Evolutionary conservation across 495 filamentous ascomycete genomes (phyloP), one percentile per base, ranked within the genome.

Genomic region (Aspergillus cristatus): DNA sequence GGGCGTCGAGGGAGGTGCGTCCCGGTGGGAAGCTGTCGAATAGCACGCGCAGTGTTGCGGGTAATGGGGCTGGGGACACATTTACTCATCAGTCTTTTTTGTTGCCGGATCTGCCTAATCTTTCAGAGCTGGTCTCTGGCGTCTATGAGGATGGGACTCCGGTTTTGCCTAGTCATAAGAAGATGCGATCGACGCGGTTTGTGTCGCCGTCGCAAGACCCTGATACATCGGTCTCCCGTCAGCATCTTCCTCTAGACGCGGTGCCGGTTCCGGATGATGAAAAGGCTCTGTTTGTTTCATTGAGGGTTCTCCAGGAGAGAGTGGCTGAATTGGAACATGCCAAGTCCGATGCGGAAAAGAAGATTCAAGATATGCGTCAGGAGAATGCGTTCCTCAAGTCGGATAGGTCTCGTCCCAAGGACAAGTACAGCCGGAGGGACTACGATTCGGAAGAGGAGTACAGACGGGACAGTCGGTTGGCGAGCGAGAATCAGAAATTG

Each of bases 81-180:
- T 55, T 49, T 30, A 71, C 65, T 4, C 65, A 68, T 30, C 70
- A 76, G 30, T 82, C 80, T 1, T 81, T 82, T 53, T 62, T 76
- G 34, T 71, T 85, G 18, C 79, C 80, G 7, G 74, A 82, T 33
- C 62, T 82, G 31, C 77, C 80, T 10, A 82, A 84, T 43, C 66
- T 84, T 35, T 81, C 80, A 10, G 82, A 86, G 41, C 67, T 86
- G 13, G 72, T 86, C 4, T 81, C 79, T 18, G 81, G 79, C 42
- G 67, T 75, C 5, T 81, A 78, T 46, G 63, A 79, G 46, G 75
- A 82, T 45, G 76, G 78, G 5, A 80, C 76, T 1, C 78, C 78
- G 7, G 70, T 81, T 7, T 79, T 77, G 55, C 64, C 72, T 8
- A 67, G 67, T 13, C 67, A 63, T 30, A 53, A 57, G 14, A 69